phyloP scores from a whole-genome alignment of 2,329 filamentous ascomycete species.

The Helotiales sp. region DNA sequence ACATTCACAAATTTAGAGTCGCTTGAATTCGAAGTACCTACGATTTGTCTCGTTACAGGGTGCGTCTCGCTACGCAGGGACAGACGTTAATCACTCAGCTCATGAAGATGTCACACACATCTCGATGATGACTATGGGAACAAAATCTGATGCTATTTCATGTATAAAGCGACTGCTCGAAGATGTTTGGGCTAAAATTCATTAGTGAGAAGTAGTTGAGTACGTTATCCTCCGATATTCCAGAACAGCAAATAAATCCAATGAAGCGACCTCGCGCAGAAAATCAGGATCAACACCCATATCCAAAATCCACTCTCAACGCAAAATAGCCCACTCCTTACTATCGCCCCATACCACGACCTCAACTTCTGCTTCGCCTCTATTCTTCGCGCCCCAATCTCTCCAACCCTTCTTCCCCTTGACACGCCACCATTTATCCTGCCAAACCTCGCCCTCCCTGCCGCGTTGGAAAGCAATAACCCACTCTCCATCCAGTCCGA shows the following conservation, averaged over 20 bases:
- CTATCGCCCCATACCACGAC: neutral
- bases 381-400: neutral
- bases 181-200: too few relatives aligned
- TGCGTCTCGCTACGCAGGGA: neutral
- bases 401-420: neutral
- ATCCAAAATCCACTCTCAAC: too few relatives aligned
- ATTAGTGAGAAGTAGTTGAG: too few relatives aligned
- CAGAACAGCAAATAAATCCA: too few relatives aligned
- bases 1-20: neutral
- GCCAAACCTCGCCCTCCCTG: neutral
- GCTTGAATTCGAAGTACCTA: slow-evolving; percentile 1
- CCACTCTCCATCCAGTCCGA: neutral
- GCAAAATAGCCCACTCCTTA: neutral
- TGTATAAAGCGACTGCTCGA: too few relatives aligned
- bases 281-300: too few relatives aligned
- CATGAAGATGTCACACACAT: too few relatives aligned
- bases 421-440: neutral
- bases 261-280: too few relatives aligned
- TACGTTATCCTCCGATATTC: too few relatives aligned
- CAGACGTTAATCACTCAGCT: too few relatives aligned
- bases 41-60: neutral
- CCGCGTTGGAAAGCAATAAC: neutral
- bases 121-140: too few relatives aligned
- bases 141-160: too few relatives aligned
- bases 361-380: neutral